Percentiles rank a stretch among this genome's conserved stretches.
These are phyloP conservation scores for Dictyostelium brefeldianum DNA, from an alignment of 78 protist genomes.

Conservation along the genomic window DNA sequence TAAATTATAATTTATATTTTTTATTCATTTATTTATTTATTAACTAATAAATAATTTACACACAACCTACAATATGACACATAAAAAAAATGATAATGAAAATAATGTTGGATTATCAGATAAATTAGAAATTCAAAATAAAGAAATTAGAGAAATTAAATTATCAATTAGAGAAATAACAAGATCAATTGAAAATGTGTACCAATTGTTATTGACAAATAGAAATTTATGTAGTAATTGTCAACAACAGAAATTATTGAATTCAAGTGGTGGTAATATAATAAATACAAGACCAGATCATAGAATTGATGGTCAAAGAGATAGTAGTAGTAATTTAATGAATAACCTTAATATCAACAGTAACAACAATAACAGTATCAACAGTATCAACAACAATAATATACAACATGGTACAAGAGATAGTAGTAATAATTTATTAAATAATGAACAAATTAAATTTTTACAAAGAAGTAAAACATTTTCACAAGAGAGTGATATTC, in stretches of 20 bases:
- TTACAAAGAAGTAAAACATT: conserved; percentile 21
- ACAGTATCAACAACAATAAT: neutral
- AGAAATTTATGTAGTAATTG: conserved; percentile 27
- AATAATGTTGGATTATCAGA: neutral
- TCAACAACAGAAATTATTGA: neutral
- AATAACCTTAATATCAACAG: neutral
- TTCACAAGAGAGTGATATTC: conserved; percentile 35
- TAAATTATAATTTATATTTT: no score
- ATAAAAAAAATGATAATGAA: neutral
- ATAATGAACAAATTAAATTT: neutral
- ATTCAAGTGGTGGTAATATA: no score
- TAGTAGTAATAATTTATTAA: neutral
- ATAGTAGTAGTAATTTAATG: neutral
- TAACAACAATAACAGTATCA: neutral
- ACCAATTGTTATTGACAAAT: conserved; percentile 16
- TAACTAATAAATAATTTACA: no score
- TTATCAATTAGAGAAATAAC: conserved; percentile 7
- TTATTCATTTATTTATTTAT: no score
- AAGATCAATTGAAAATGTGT: conserved; percentile 11
- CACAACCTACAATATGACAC: neutral
- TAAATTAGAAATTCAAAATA: conserved; percentile 8
- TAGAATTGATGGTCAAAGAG: no score
- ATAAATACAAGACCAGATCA: no score
- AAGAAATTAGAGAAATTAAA: conserved; percentile 10
- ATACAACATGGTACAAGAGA: neutral